Conservation (phyloP, 1,139 yeast genomes). For the Geotrichum australiense region DNA sequence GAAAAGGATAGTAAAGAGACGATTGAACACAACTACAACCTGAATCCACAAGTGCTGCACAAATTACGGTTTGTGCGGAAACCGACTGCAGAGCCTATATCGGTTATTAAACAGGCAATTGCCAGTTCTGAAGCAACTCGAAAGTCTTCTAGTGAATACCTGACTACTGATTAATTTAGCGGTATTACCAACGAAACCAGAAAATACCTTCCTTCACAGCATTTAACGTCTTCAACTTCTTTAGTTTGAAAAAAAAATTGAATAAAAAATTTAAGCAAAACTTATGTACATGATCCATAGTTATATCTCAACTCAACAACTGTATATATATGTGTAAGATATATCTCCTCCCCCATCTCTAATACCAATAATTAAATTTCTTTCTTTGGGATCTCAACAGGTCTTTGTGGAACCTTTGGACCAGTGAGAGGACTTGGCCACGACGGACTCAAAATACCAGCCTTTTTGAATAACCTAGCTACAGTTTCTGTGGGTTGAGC, state of each 20-base stretch:
- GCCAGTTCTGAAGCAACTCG: too few relatives aligned
- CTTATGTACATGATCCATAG: background rate
- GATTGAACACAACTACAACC: conserved; percentile 17
- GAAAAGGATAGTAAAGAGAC: conserved; percentile 19
- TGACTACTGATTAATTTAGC: background rate
- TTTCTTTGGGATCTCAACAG: conserved; percentile 6
- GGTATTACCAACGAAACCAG: background rate
- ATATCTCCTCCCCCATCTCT: background rate
- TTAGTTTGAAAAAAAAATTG: background rate
- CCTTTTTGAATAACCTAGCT: conserved; percentile 63
- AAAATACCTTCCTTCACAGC: too few relatives aligned
- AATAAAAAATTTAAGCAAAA: background rate
- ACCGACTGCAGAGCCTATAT: conserved; percentile 10
- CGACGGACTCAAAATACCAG: conserved; percentile 51
- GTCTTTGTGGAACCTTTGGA: conserved; percentile 18
- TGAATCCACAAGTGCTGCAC: conserved; percentile 19
- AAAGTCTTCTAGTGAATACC: background rate
- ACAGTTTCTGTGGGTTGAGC: conserved; percentile 91
- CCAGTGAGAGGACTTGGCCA: conserved; percentile 47
- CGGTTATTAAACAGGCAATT: too few relatives aligned
- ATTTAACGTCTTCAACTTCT: too few relatives aligned
- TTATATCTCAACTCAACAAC: background rate
- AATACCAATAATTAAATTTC: background rate
- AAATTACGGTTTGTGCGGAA: conserved; percentile 12
- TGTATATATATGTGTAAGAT: background rate